Conservation (phyloP, 2,329 filamentous ascomycete genomes). For the Stachybotrys chlorohalonatus region DNA sequence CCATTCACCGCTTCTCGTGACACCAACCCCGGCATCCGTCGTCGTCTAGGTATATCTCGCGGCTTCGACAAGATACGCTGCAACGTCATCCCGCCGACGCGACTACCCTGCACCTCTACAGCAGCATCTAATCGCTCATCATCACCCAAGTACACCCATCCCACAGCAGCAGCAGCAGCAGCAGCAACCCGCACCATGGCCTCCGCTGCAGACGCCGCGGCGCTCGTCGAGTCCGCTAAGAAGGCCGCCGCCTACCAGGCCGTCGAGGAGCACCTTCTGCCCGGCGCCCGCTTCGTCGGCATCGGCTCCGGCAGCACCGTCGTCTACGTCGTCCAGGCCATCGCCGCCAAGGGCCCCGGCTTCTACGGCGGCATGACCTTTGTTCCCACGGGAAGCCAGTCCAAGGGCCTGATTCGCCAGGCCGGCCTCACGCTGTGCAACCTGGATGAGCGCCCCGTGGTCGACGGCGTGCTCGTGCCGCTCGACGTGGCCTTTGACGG, state of each 20-base stretch:
- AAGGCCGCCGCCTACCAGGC: constrained; percentile 65
- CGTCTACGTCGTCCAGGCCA: constrained; percentile 77
- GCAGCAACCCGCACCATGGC: constrained; percentile 20
- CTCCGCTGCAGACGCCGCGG: constrained; percentile 18
- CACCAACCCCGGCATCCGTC: too few relatives aligned
- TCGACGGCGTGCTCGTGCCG: constrained; percentile 28
- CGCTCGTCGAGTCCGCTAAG: constrained; percentile 62
- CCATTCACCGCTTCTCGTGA: too few relatives aligned
- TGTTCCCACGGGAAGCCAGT: constrained; percentile 87
- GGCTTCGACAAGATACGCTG: too few relatives aligned
- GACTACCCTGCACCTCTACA: too few relatives aligned
- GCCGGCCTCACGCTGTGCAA: constrained; percentile 70
- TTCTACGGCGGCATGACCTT: constrained; percentile 64
- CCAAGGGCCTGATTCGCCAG: constrained; percentile 72
- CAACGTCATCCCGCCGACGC: too few relatives aligned
- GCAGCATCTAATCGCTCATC: not conserved
- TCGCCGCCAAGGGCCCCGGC: constrained; percentile 48
- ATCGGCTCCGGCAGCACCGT: constrained; percentile 79
- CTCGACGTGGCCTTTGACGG: constrained; percentile 94
- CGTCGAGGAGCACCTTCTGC: constrained; percentile 62
- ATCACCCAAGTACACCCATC: not conserved
- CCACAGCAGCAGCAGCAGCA: not conserved
- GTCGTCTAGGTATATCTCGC: too few relatives aligned
- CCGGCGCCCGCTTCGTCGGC: constrained; percentile 55
- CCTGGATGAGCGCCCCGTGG: constrained; percentile 62